Evolutionary conservation across 352 stramenopile species (phyloP).

Genomic region (Globisporangium lucens): DNA sequence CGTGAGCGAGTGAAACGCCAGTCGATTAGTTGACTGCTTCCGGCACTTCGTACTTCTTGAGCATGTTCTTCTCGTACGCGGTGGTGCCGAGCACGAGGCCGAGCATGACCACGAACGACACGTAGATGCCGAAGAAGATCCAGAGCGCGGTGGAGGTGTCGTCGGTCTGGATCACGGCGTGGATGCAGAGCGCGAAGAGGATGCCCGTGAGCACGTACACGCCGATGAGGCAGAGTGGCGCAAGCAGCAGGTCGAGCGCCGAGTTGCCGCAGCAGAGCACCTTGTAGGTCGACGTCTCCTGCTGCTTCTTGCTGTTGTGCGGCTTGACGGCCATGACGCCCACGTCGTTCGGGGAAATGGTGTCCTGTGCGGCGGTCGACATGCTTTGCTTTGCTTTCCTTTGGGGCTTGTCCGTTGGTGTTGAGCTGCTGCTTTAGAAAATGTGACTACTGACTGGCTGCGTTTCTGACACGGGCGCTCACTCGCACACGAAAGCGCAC

Average conservation of each 20-base stretch:
- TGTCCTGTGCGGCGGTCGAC: conserved; percentile 16
- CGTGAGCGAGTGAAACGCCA: neutral
- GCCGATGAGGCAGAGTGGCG: conserved; percentile 52
- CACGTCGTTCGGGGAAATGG: conserved; percentile 33
- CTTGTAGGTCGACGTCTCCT: conserved; percentile 29
- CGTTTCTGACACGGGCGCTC: neutral
- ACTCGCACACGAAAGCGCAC: neutral
- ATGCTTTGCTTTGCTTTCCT: conserved; percentile 8
- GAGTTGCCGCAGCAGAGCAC: conserved; percentile 73
- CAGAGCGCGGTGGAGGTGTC: conserved; percentile 77
- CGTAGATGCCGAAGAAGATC: conserved; percentile 76
- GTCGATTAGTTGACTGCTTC: conserved; percentile 14
- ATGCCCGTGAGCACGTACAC: conserved; percentile 63
- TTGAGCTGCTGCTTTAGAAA: neutral
- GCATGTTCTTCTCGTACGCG: conserved; percentile 62
- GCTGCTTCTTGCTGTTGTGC: conserved; percentile 30
- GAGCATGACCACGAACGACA: conserved; percentile 59
- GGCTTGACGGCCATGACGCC: conserved; percentile 51
- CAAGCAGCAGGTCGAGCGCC: conserved; percentile 67
- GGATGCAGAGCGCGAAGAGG: conserved; percentile 70
- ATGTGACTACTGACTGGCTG: neutral
- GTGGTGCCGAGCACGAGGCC: conserved; percentile 56
- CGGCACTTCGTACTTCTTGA: conserved; percentile 43
- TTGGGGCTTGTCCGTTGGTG: neutral
- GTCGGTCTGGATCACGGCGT: conserved; percentile 70